phyloP scores from a whole-genome alignment of 306 rosid genomes.

The Lablab purpureus region DNA sequence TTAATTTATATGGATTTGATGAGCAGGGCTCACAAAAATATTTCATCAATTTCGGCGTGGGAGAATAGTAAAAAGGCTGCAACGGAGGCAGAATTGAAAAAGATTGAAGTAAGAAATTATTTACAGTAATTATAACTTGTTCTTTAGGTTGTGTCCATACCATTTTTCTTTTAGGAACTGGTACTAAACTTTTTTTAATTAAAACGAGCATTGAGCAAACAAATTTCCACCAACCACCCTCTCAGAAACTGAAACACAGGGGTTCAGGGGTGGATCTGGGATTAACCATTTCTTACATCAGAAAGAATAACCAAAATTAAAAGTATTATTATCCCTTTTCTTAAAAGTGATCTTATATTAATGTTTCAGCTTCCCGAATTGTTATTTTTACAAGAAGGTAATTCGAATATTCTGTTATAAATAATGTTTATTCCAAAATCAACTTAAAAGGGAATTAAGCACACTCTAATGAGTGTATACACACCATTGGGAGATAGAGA shows the following conservation, averaged over 20 bases:
- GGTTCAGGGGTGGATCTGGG: neutral
- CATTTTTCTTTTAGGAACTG: neutral
- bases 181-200: neutral
- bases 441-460: neutral
- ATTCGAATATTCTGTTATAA: slow-evolving; percentile 5
- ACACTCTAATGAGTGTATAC: neutral
- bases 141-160: neutral
- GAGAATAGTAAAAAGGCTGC: slow-evolving; percentile 80
- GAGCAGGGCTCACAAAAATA: slow-evolving; percentile 75
- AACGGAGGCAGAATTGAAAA: slow-evolving; percentile 73
- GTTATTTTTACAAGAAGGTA: neutral
- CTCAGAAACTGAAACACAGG: neutral
- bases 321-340: neutral
- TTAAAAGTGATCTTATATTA: neutral
- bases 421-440: neutral
- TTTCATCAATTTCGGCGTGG: slow-evolving; percentile 76
- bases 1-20: slow-evolving; percentile 34
- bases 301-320: neutral
- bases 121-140: neutral
- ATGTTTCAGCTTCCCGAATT: neutral
- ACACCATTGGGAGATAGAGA: neutral
- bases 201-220: neutral
- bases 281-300: neutral
- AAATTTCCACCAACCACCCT: neutral
- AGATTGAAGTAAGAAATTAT: slow-evolving; percentile 63